Percentiles rank a stretch among this genome's conserved stretches.
Conservation (phyloP, 768 basidiomycete species). For the Termitomyces sp. region DNA sequence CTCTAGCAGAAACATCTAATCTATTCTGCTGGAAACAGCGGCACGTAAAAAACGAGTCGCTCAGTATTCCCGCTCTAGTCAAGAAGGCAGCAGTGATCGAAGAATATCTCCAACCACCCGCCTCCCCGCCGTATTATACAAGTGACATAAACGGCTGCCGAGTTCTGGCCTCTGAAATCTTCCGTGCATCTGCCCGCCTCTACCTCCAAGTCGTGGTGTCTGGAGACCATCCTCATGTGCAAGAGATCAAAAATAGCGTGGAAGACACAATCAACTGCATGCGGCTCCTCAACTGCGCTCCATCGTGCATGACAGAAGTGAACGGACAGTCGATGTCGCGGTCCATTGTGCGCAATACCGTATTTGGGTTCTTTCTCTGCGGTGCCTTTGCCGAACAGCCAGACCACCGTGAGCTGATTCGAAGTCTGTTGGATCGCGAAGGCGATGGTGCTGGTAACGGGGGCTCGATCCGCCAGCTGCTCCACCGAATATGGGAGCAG, state of each 20-base stretch:
- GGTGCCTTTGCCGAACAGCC: slow-evolving; percentile 59
- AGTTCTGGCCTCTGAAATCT: slow-evolving; percentile 49
- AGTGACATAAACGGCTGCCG: slow-evolving; percentile 28
- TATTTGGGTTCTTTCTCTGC: slow-evolving; percentile 71
- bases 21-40: slow-evolving; percentile 62
- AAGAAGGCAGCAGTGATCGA: slow-evolving; percentile 48
- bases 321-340: slow-evolving; percentile 28
- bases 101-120: slow-evolving; percentile 21
- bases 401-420: slow-evolving; percentile 35
- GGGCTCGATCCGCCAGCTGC: slow-evolving; percentile 42
- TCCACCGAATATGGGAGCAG: slow-evolving; percentile 53
- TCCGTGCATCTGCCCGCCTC: slow-evolving; percentile 68
- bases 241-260: slow-evolving; percentile 54
- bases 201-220: slow-evolving; percentile 77
- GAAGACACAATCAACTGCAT: slow-evolving; percentile 47
- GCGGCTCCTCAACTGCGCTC: slow-evolving; percentile 25
- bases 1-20: slow-evolving; percentile 65
- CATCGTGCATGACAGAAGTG: slow-evolving; percentile 4
- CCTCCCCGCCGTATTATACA: slow-evolving; percentile 13
- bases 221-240: slow-evolving; percentile 60
- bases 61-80: slow-evolving; percentile 60
- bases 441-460: slow-evolving; percentile 62
- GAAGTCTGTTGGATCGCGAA: slow-evolving; percentile 42
- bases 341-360: slow-evolving; percentile 68
- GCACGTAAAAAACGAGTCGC: slow-evolving; percentile 30